Evolutionary conservation across 805 yeast species (phyloP).

Genomic region (Yamadazyma sp.): DNA sequence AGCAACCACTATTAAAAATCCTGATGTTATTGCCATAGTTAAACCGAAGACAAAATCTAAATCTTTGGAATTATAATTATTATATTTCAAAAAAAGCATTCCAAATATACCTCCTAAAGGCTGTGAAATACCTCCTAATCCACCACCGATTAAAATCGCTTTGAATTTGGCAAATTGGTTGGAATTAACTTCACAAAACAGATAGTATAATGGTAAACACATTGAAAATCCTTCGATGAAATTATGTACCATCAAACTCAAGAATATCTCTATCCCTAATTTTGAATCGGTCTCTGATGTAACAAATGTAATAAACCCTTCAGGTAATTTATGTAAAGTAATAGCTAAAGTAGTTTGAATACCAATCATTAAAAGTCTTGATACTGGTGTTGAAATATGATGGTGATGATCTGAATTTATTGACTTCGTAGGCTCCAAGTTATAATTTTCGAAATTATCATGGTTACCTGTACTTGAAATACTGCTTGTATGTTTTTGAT

Average conservation of each 20-base stretch:
- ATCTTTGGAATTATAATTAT: constrained; percentile 30
- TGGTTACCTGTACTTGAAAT: constrained; percentile 1
- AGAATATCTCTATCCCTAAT: constrained; percentile 75
- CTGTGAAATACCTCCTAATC: constrained; percentile 81
- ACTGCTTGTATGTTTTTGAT: too few relatives aligned
- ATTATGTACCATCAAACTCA: constrained; percentile 85
- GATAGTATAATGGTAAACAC: constrained; percentile 85
- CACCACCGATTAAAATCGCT: constrained; percentile 63
- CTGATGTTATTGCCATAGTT: constrained; percentile 72
- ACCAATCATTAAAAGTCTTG: constrained; percentile 81
- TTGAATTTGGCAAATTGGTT: constrained; percentile 41
- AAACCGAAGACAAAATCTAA: constrained; percentile 53
- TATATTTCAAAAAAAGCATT: constrained; percentile 40
- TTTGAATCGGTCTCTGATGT: constrained; percentile 62
- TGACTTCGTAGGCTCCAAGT: constrained; percentile 15
- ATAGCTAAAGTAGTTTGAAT: constrained; percentile 87
- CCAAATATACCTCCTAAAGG: constrained; percentile 87
- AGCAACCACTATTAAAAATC: constrained; percentile 78
- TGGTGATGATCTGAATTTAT: constrained; percentile 62
- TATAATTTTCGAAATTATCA: constrained; percentile 16
- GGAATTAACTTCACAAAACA: constrained; percentile 43
- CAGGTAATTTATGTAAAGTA: constrained; percentile 88
- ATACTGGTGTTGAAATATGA: constrained; percentile 71
- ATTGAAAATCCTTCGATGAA: constrained; percentile 92
- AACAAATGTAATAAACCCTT: constrained; percentile 85